Conservation (phyloP, 192 early-diverging fungal species). For the Nowakowskiella sp. region DNA sequence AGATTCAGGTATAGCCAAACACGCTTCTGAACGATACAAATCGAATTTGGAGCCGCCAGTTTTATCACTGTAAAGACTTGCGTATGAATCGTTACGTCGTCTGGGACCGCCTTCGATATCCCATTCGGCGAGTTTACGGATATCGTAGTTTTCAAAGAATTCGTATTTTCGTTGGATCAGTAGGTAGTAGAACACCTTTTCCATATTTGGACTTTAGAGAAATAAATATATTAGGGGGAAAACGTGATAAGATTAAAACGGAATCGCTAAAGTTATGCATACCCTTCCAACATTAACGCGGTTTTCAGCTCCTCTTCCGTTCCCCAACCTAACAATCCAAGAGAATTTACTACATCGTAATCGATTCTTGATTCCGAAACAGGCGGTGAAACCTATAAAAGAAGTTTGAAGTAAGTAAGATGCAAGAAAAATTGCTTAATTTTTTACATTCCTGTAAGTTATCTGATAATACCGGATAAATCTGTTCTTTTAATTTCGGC, state of each 20-base stretch:
- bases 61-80: neutral
- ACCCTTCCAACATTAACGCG: slow-evolving; percentile 23
- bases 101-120: slow-evolving; percentile 30
- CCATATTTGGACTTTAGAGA: slow-evolving; percentile 15
- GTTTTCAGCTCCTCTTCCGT: slow-evolving; percentile 22
- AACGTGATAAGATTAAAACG: neutral
- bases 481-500: no score
- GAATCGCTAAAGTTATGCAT: no score
- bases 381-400: no score
- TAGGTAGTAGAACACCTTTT: slow-evolving; percentile 51
- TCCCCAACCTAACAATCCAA: slow-evolving; percentile 43
- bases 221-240: slow-evolving; percentile 1
- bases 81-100: slow-evolving; percentile 21
- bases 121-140: slow-evolving; percentile 11
- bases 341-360: slow-evolving; percentile 34
- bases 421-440: slow-evolving; percentile 8
- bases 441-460: no score
- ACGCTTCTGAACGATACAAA: neutral
- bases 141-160: slow-evolving; percentile 41
- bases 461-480: slow-evolving; percentile 6
- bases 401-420: slow-evolving; percentile 3
- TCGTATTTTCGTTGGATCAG: slow-evolving; percentile 38
- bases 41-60: slow-evolving; percentile 2
- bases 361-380: slow-evolving; percentile 36
- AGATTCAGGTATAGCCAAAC: slow-evolving; percentile 1